Evolutionary conservation across 352 stramenopile genomes (phyloP).

Genomic region (Aphanomyces cochlioides): DNA sequence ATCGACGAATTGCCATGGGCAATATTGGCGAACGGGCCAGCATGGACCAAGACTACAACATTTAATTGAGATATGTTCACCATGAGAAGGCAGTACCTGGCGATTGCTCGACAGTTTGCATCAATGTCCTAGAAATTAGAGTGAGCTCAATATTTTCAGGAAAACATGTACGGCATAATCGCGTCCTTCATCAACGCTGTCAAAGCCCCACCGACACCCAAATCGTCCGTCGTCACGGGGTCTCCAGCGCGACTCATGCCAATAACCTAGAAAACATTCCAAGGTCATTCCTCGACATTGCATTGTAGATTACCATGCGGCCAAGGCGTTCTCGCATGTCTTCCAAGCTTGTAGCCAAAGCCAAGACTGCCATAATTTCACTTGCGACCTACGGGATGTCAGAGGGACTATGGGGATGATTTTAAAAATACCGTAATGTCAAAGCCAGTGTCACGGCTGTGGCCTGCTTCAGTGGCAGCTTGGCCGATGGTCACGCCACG

Average conservation of each 20-base stretch:
- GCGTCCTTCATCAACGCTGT: conserved; percentile 98
- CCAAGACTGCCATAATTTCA: conserved; percentile 98
- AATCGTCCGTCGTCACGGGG: conserved; percentile 95
- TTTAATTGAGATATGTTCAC: background rate
- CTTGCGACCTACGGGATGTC: conserved; percentile 93
- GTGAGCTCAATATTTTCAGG: background rate
- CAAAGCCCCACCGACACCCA: conserved; percentile 94
- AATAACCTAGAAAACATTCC: conserved; percentile 41
- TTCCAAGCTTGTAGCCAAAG: conserved; percentile 90
- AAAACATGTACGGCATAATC: conserved; percentile 70
- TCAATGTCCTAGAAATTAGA: conserved; percentile 69
- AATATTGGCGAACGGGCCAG: conserved; percentile 98
- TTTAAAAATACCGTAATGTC: conserved; percentile 46
- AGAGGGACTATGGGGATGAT: background rate
- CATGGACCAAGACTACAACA: conserved; percentile 92
- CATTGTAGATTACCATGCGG: conserved; percentile 70
- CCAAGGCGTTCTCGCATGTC: conserved; percentile 94
- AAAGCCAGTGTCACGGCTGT: conserved; percentile 66
- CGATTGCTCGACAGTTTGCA: conserved; percentile 96
- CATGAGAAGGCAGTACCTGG: conserved; percentile 31
- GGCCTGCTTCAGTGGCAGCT: conserved; percentile 88
- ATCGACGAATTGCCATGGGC: conserved; percentile 97
- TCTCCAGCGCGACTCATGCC: conserved; percentile 75
- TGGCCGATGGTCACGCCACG: conserved; percentile 88
- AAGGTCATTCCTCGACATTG: background rate